Percentiles rank a stretch among this genome's conserved stretches.
Evolutionary conservation across 2,329 filamentous ascomycete genomes (phyloP).

Genomic region (Fusarium sp.): DNA sequence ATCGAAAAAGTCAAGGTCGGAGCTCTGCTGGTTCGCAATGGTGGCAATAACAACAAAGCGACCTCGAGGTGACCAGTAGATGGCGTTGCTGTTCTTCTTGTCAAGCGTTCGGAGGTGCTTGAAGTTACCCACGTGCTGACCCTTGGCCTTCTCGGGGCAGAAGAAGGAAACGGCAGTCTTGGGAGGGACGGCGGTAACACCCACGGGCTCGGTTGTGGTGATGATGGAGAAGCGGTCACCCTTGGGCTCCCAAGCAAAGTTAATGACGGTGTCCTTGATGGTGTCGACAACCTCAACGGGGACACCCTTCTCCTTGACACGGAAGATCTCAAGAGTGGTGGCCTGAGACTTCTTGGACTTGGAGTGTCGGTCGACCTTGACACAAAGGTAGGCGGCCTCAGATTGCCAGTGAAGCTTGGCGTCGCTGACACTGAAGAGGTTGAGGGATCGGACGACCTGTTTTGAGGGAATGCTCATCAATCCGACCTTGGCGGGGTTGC

Average conservation of each 20-base stretch:
- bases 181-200: slow-evolving; percentile 80
- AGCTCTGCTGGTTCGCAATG: slow-evolving; percentile 89
- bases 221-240: slow-evolving; percentile 97
- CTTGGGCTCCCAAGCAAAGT: slow-evolving; percentile 99
- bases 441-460: slow-evolving; percentile 90
- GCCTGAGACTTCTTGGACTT: slow-evolving; percentile 99
- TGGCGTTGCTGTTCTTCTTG: slow-evolving; percentile 99
- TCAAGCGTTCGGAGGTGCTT: slow-evolving; percentile 93
- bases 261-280: slow-evolving; percentile 98
- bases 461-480: slow-evolving; percentile 97
- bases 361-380: slow-evolving; percentile 98
- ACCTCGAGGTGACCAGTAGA: slow-evolving; percentile 97
- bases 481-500: slow-evolving; percentile 95
- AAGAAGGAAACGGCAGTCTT: slow-evolving; percentile 98
- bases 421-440: slow-evolving; percentile 97
- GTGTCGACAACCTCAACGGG: slow-evolving; percentile 97
- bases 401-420: slow-evolving; percentile 99
- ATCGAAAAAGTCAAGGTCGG: slow-evolving; percentile 97
- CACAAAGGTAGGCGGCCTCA: slow-evolving; percentile 89
- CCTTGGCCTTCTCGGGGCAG: slow-evolving; percentile 94
- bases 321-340: slow-evolving; percentile 98
- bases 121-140: slow-evolving; percentile 83
- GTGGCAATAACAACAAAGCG: slow-evolving; percentile 95
- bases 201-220: slow-evolving; percentile 84
- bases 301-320: slow-evolving; percentile 94